phyloP scores from a whole-genome alignment of 345 rosid genomes.

The Syzygium jambos region DNA sequence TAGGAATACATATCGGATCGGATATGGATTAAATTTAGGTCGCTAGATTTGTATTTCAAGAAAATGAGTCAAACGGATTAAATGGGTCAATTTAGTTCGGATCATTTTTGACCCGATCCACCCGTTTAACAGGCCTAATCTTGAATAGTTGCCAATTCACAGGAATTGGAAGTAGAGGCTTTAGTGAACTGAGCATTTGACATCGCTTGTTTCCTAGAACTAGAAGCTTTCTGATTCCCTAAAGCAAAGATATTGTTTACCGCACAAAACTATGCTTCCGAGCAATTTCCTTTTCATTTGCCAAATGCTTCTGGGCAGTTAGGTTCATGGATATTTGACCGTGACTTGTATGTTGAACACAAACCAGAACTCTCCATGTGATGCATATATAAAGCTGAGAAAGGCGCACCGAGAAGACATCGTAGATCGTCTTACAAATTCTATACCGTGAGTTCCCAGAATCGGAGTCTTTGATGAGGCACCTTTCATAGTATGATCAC shows the following conservation, averaged over 20 bases:
- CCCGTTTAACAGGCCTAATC: background rate
- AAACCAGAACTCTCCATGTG: background rate
- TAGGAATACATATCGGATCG: background rate
- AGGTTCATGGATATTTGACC: background rate
- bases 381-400: background rate
- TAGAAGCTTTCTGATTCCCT: background rate
- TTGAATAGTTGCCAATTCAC: background rate
- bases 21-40: background rate
- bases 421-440: background rate
- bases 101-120: rapidly evolving
- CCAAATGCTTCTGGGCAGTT: background rate
- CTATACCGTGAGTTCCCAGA: background rate
- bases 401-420: background rate
- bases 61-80: background rate
- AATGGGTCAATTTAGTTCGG: background rate
- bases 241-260: background rate
- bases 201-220: background rate
- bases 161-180: background rate
- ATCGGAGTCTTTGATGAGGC: background rate
- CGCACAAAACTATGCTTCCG: background rate
- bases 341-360: background rate
- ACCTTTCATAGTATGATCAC: background rate
- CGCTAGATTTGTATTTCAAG: background rate
- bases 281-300: background rate
- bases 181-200: background rate